These are phyloP conservation scores for Sanghuangporus sanghuang DNA, from an alignment of 1,284 basidiomycete species.

Conservation along the genomic window DNA sequence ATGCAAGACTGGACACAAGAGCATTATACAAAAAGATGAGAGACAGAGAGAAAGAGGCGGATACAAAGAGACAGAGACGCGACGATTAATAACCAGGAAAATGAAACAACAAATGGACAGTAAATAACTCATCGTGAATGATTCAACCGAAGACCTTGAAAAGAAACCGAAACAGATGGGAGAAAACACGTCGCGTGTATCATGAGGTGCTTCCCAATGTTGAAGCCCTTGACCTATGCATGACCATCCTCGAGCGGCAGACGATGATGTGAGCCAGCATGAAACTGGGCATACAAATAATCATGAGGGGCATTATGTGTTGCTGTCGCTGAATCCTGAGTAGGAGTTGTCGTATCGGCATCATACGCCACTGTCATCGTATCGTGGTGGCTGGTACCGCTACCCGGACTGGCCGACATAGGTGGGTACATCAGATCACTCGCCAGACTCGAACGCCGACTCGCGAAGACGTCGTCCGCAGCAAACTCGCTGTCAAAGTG, in stretches of 20 bases:
- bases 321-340: too few species aligned
- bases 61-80: too few species aligned
- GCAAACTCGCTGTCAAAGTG: neutral
- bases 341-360: neutral
- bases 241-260: neutral
- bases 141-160: neutral
- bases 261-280: neutral
- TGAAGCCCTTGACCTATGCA: neutral
- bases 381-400: neutral
- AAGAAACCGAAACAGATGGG: neutral
- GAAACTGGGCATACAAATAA: neutral
- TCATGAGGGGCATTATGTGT: neutral
- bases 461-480: neutral
- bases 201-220: neutral
- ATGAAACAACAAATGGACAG: neutral
- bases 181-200: neutral
- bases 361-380: neutral
- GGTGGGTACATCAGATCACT: conserved; percentile 4
- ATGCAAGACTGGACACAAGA: too few species aligned
- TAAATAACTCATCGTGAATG: neutral
- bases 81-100: neutral
- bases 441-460: neutral
- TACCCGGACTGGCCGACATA: neutral
- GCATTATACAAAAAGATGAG: too few species aligned
- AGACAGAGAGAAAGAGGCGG: too few species aligned